Evolutionary conservation across 225 moss, liverwort and hornwort genomes (phyloP), one percentile per base, ranked within the genome.

Genomic region (Asterella californica): DNA sequence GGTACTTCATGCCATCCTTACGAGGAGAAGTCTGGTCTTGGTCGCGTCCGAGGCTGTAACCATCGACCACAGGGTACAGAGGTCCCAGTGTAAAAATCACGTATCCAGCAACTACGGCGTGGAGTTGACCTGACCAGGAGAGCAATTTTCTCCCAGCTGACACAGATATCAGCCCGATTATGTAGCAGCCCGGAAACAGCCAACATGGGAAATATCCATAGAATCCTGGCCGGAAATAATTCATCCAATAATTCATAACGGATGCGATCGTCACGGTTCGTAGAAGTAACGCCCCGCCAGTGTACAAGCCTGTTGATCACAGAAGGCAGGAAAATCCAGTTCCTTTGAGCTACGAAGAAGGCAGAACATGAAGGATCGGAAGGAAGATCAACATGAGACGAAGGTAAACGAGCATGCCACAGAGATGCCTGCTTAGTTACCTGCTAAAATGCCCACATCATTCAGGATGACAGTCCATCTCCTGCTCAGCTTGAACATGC

Each of bases 221-320:
- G 24, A 42, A 24, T 10, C 38, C 45, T 9, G 1, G 3, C 3
- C 9, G 15, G 22, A 70, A 32, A 9, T 70, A 19, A 32, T 70
- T 29, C 69, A 30, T 65, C 65, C 69, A 70, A 19, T 29, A 37
- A 32, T 37, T 19, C 34, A 36, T 12, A 29, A 45, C 24, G 6
- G 70, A 22, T 17, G 70, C 70, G 0, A 70, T 46, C 45, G 70
- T 38, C 19, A 15, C 2, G 21, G 8, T 42, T 24, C 70, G 38
- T 19, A 70, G 45, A 5, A 70, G 45, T 25, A 70, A 22, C 9
- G 38, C 70, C 18, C 70, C 70, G 9, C 19, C 45, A 24, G 70
- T 70, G 70, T 70, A 70, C 8, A 70, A 42, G 21, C 70, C 70
- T 70, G 45, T 67, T 65, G 29, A 65, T 30, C 37, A 42, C 37